phyloP scores from a whole-genome alignment of 768 basidiomycete genomes.

The Russula compacta region DNA sequence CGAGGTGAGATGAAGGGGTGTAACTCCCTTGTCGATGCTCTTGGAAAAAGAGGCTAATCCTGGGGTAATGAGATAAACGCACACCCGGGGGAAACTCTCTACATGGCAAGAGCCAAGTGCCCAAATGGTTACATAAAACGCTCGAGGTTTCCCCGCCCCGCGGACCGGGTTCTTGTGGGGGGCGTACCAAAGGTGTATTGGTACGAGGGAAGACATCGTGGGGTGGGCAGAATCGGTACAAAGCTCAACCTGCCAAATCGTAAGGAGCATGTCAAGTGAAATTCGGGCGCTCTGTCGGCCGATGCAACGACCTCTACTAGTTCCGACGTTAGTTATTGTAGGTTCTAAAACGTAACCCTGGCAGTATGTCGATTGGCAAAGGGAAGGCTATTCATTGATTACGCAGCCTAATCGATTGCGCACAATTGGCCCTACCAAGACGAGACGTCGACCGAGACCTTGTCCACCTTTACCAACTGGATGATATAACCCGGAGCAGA shows the following conservation, averaged over 20 bases:
- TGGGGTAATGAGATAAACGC: not conserved
- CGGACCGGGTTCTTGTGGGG: slow-evolving; percentile 8
- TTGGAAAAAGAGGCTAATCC: not conserved
- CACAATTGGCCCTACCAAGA: not conserved
- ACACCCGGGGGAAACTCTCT: not conserved
- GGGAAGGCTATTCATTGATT: slow-evolving; percentile 2
- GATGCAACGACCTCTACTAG: not conserved
- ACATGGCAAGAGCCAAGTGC: slow-evolving; percentile 1
- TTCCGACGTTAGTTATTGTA: slow-evolving; percentile 2
- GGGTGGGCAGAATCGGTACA: not conserved
- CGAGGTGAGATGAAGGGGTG: not conserved
- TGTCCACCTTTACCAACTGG: not conserved
- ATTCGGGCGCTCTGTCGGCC: not conserved
- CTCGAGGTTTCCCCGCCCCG: slow-evolving; percentile 13
- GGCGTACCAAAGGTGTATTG: not conserved
- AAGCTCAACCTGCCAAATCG: not conserved
- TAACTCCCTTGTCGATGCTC: not conserved
- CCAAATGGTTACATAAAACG: not conserved
- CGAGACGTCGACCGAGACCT: slow-evolving; percentile 2
- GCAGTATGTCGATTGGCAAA: slow-evolving; percentile 5
- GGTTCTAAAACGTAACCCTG: not conserved
- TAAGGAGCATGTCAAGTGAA: not conserved
- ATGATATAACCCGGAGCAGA: not conserved
- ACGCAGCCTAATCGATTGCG: slow-evolving; percentile 1
- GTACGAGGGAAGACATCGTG: not conserved